Base-by-base conservation (phyloP, 176 grass and related monocot genomes). In the Triticum monococcum region DNA sequence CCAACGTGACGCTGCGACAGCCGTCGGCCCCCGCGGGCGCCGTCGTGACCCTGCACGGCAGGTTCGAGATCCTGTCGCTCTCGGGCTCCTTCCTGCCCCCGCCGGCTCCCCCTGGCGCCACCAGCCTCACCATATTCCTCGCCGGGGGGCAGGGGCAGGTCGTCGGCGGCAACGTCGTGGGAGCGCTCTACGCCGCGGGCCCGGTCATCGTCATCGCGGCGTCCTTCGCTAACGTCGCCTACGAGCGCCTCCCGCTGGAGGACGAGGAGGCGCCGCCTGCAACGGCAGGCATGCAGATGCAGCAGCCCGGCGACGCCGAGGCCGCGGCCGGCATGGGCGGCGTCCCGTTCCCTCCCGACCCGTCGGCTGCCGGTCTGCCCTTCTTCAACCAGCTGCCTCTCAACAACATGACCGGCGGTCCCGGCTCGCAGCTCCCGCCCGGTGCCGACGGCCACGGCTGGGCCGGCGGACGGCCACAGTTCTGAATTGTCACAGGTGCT, bases 221-320 rank as follows among this genome's bases (percentile, higher is more conserved):
- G 31, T 99, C 97, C 38, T 99, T 99, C 84, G 93, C 97, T 18
- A 99, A 99, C 92, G 97, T 99, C 37, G 97, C 97, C 9, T 99
- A 99, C 89, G 97, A 99, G 87, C 88, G 97, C 70, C 89, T 99
- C 38, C 97, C 97, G 3, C 89, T 99, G 8, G 97, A 99, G 61
- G 97, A 98, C 38, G 96, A 99, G 36, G 97, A 99, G n/a, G 85
- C 83, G 0, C 81, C 80, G 8, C 77, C 81, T 1, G 38, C 84
- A 13, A 85, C 83, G 4, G 64, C 82, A 1, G 87, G 89, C 64
- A 79, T 92, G 60, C 93, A 93, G 91, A 93, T 92, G 91, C 93
- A 92, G 82, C 90, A 83, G 26, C 88, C 86, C 1, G 75, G 79
- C 3, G 85, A 88, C 7, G 84, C 72, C 6, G 97, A 94, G 45